Evolutionary conservation across 73 alveolate species (phyloP).

Genomic region (Paramecium caudatum): DNA sequence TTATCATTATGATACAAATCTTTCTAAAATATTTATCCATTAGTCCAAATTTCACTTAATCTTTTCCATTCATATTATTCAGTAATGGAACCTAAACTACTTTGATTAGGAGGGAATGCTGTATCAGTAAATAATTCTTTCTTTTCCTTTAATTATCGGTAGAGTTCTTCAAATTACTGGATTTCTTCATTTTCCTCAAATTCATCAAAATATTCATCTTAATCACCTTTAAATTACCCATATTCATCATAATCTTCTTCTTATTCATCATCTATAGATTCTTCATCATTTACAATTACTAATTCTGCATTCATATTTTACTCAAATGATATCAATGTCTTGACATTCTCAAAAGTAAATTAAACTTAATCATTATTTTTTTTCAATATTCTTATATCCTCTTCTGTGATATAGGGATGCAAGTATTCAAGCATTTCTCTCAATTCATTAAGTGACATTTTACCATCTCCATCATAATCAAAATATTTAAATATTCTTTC

Average conservation of each 20-base stretch:
- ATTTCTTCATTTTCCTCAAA: neutral
- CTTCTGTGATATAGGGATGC: neutral
- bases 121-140: neutral
- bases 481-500: slow-evolving; percentile 22
- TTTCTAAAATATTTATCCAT: slow-evolving; percentile 20
- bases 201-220: slow-evolving; percentile 27
- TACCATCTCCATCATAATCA: slow-evolving; percentile 29
- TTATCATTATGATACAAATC: slow-evolving; percentile 24
- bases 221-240: slow-evolving; percentile 11
- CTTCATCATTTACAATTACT: neutral
- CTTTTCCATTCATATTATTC: slow-evolving; percentile 28
- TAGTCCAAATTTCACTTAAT: slow-evolving; percentile 7
- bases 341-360: slow-evolving; percentile 11
- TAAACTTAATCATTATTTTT: slow-evolving; percentile 15
- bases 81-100: neutral
- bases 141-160: neutral
- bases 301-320: slow-evolving; percentile 48
- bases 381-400: neutral
- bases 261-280: neutral
- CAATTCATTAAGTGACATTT: neutral
- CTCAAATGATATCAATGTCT: neutral
- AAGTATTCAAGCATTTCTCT: neutral
- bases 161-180: neutral
- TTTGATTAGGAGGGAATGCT: slow-evolving; percentile 29
- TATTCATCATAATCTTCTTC: slow-evolving; percentile 29